Evolutionary conservation across 495 filamentous ascomycete species (phyloP).

Genomic region (Podospora didyma): DNA sequence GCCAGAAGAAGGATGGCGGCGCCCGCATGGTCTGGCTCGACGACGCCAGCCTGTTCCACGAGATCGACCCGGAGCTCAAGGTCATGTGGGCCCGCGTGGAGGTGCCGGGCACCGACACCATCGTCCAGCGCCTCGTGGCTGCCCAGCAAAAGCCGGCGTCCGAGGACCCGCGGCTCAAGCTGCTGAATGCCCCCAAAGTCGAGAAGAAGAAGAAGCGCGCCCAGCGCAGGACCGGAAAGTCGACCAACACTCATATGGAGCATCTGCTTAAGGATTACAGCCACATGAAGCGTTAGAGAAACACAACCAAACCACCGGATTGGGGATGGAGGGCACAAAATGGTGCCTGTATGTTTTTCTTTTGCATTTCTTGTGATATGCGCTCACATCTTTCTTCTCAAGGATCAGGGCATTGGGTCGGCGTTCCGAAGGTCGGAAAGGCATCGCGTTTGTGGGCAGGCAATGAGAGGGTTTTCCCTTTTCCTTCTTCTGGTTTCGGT

Average conservation of each 20-base stretch:
- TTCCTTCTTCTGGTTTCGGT: no score
- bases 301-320: no score
- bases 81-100: slow-evolving; percentile 76
- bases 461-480: not conserved
- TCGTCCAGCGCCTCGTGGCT: slow-evolving; percentile 69
- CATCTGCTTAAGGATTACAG: slow-evolving; percentile 83
- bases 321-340: no score
- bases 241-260: slow-evolving; percentile 90
- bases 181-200: slow-evolving; percentile 53
- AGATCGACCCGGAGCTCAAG: slow-evolving; percentile 78
- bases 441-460: no score
- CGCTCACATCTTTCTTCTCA: not conserved
- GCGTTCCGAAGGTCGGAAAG: not conserved
- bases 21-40: slow-evolving; percentile 86
- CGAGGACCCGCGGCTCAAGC: slow-evolving; percentile 62
- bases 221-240: slow-evolving; percentile 70
- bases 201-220: slow-evolving; percentile 67
- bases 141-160: slow-evolving; percentile 75
- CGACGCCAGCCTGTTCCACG: slow-evolving; percentile 68
- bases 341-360: not conserved
- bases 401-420: not conserved
- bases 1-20: slow-evolving; percentile 89
- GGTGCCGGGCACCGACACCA: slow-evolving; percentile 68
- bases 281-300: slow-evolving; percentile 38
- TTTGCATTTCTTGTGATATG: not conserved